These are phyloP conservation scores for Ganoderma multipileum DNA, from an alignment of 1,284 basidiomycete genomes.

Conservation along the genomic window DNA sequence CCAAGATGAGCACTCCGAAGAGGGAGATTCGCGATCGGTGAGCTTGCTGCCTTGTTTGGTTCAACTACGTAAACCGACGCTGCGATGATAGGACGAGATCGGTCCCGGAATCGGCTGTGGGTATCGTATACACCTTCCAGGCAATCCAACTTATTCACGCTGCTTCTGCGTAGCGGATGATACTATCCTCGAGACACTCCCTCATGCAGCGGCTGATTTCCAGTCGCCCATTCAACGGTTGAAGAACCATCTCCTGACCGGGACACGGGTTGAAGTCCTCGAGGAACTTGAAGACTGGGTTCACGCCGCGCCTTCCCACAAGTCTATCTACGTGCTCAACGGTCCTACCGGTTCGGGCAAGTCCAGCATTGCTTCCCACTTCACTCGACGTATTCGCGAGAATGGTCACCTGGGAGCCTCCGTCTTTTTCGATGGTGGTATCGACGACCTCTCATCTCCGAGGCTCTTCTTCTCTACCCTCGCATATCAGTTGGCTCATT, in stretches of 20 bases:
- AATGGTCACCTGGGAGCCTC: conserved; percentile 23
- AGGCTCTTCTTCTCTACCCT: conserved; percentile 21
- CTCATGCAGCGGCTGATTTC: conserved; percentile 9
- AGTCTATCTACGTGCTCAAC: conserved; percentile 18
- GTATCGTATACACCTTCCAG: background rate
- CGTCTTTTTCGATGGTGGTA: conserved; percentile 23
- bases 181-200: conserved; percentile 5
- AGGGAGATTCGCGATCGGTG: background rate
- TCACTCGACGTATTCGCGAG: conserved; percentile 18
- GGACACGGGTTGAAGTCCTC: conserved; percentile 19
- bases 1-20: background rate
- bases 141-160: too few species aligned
- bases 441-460: conserved; percentile 10
- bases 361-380: conserved; percentile 28
- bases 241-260: conserved; percentile 21
- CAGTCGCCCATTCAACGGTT: background rate
- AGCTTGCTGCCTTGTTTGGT: background rate
- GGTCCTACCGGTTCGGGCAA: conserved; percentile 26
- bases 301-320: background rate
- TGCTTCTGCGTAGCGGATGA: background rate
- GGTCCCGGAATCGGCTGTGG: background rate
- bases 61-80: background rate
- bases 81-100: background rate
- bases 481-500: conserved; percentile 24
- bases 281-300: conserved; percentile 20